Percentiles rank a stretch among this genome's conserved stretches.
Conservation (phyloP, 306 rosid species). For the Mucuna pruriens region DNA sequence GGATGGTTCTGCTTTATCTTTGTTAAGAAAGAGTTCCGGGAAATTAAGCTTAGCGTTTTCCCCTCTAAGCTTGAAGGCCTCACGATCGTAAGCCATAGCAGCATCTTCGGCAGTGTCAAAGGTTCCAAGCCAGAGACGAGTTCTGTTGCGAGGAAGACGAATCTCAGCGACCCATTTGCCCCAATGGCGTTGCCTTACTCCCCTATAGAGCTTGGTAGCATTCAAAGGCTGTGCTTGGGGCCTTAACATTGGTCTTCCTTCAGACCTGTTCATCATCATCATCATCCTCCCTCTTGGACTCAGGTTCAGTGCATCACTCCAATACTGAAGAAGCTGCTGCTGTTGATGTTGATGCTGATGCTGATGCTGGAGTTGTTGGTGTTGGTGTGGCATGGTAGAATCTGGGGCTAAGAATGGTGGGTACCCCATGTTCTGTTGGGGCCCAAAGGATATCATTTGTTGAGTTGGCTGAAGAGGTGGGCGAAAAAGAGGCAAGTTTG, state of each 20-base stretch:
- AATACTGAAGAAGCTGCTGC: slow-evolving; percentile 64
- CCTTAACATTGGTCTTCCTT: slow-evolving; percentile 55
- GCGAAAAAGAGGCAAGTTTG: slow-evolving; percentile 39
- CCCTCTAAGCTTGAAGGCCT: slow-evolving; percentile 87
- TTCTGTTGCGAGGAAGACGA: slow-evolving; percentile 84
- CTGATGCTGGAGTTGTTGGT: neutral
- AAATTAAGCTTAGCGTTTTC: slow-evolving; percentile 90
- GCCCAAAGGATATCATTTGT: slow-evolving; percentile 50
- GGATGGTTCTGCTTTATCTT: slow-evolving; percentile 47
- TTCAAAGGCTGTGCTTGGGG: slow-evolving; percentile 55
- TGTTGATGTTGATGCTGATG: slow-evolving; percentile 32
- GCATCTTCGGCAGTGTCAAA: slow-evolving; percentile 94
- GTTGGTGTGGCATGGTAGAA: slow-evolving; percentile 23
- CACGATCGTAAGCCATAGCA: slow-evolving; percentile 91
- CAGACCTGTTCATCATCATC: slow-evolving; percentile 66
- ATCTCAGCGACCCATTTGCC: slow-evolving; percentile 98
- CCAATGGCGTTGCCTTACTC: slow-evolving; percentile 98
- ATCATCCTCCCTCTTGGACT: slow-evolving; percentile 68
- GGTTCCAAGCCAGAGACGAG: slow-evolving; percentile 93
- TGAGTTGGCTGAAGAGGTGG: slow-evolving; percentile 47
- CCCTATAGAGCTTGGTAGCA: slow-evolving; percentile 77
- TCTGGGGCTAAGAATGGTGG: slow-evolving; percentile 36
- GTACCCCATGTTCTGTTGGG: slow-evolving; percentile 41
- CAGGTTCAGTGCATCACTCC: slow-evolving; percentile 70
- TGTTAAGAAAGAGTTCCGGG: slow-evolving; percentile 75